Base-by-base conservation (phyloP, 1,284 basidiomycete species). In the Ceratobasidium papillatum region DNA sequence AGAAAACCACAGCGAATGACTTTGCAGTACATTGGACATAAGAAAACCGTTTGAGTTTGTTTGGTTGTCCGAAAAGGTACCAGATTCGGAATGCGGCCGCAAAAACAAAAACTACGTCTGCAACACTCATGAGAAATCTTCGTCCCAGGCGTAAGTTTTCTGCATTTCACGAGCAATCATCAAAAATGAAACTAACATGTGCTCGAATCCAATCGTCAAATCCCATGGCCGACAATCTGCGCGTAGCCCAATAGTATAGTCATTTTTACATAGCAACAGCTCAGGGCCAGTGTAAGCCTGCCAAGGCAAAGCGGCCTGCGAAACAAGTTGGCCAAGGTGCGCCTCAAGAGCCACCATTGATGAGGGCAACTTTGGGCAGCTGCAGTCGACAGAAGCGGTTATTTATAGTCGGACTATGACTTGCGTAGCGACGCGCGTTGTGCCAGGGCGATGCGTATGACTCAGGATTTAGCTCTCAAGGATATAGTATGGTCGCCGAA, bases 181-280 rank as follows among this genome's bases (percentile, higher is more conserved):
- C 17, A n/a, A 38, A 34, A 9, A 22, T 12, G 7, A 30, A 4
- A 64, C 62, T 47, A 12, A 64, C 62, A 12, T 17, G 30, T 32
- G 62, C 47, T 64, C 62, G 12, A 64, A 64, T 7, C 45, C 47
- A 34, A 64, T 25, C 19, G 62, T 64, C 17, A 64, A 64, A 19
- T 64, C 62, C 43, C 43, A 47, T n/a, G 43, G 30, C 49, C 62
- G 25, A 51, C 62, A 64, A 22, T 25, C 27, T 9, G 61, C 61
- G 5, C 27, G 14, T 45, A 41, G 61, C 1, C 61, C 61, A 14
- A 63, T 38, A 3, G 61, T 25, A 19, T 47, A 43, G 7, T 63
- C 61, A 32, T 63, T 63, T 34, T 63, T 41, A 32, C 61, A 63
- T 14, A 63, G 43, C 8, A 22, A 41, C 36, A 59, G 22, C 22